Percentiles rank a stretch among this genome's conserved stretches.
phyloP scores from a whole-genome alignment of 2,329 filamentous ascomycete species.

The Aspergillus glaucus region DNA sequence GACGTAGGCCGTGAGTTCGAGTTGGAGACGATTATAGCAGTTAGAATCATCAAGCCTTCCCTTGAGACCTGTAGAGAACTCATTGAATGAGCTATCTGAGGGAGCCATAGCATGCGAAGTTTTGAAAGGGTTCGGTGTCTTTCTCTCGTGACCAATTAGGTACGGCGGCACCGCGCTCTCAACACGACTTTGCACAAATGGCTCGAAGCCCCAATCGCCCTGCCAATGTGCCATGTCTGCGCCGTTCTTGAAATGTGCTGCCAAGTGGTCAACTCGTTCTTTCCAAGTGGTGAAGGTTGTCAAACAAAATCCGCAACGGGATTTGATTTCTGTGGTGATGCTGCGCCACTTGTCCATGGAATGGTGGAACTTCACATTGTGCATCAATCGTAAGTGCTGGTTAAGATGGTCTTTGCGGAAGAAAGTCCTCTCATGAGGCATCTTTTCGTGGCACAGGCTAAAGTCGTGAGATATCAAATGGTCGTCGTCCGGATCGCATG shows the following conservation, averaged over 20 bases:
- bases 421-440: slow-evolving; percentile 53
- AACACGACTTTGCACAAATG: slow-evolving; percentile 28
- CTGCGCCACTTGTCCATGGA: slow-evolving; percentile 57
- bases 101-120: slow-evolving; percentile 10
- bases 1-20: slow-evolving; percentile 36
- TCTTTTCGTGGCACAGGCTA: slow-evolving; percentile 54
- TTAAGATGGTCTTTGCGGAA: slow-evolving; percentile 58
- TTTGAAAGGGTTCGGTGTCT: slow-evolving; percentile 28
- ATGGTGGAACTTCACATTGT: slow-evolving; percentile 49
- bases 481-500: slow-evolving; percentile 46
- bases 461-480: slow-evolving; percentile 58
- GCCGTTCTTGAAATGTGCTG: slow-evolving; percentile 34
- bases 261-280: slow-evolving; percentile 36
- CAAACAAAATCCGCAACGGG: slow-evolving; percentile 40
- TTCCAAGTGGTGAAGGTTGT: slow-evolving; percentile 39
- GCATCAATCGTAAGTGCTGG: slow-evolving; percentile 56
- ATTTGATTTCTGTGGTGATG: slow-evolving; percentile 48
- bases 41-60: slow-evolving; percentile 28
- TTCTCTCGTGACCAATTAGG: slow-evolving; percentile 28
- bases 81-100: slow-evolving; percentile 1
- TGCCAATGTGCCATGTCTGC: slow-evolving; percentile 33
- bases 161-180: slow-evolving; percentile 36
- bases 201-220: slow-evolving; percentile 37
- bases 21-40: slow-evolving; percentile 37
- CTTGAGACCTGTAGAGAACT: background rate